Conservation (phyloP, 331 rosid genomes). For the Quercus phellos region DNA sequence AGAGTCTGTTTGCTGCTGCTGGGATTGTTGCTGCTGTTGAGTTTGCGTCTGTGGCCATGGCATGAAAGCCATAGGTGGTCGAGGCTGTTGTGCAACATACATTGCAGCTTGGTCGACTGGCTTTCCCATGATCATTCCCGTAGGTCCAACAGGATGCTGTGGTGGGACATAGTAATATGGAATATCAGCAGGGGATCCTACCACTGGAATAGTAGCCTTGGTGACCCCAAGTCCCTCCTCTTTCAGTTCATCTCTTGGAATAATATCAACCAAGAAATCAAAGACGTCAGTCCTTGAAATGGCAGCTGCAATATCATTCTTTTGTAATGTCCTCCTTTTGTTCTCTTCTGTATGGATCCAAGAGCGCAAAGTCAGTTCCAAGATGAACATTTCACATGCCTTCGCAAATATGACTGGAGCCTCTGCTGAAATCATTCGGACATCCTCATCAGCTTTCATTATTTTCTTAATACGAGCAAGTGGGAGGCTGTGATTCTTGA, state of each 20-base stretch:
- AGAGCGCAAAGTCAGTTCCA: constrained; percentile 75
- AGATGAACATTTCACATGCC: constrained; percentile 74
- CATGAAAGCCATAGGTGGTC: constrained; percentile 59
- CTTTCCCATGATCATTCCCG: constrained; percentile 83
- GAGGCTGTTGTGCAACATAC: constrained; percentile 53
- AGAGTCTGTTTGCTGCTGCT: constrained; percentile 49
- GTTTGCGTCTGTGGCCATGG: constrained; percentile 64
- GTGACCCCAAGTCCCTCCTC: constrained; percentile 75
- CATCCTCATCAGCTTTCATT: constrained; percentile 88
- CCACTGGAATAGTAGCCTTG: constrained; percentile 53
- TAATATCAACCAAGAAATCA: constrained; percentile 73
- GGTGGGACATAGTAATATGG: constrained; percentile 62
- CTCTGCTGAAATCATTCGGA: constrained; percentile 74
- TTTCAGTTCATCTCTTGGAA: constrained; percentile 78
- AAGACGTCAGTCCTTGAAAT: constrained; percentile 68
- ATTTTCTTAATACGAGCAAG: constrained; percentile 69
- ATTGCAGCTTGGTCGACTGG: constrained; percentile 52
- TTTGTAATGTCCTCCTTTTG: constrained; percentile 74
- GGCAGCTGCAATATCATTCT: constrained; percentile 75
- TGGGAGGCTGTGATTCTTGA: constrained; percentile 63
- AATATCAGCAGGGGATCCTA: constrained; percentile 55
- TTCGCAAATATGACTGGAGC: constrained; percentile 77
- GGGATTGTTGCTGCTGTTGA: constrained; percentile 42
- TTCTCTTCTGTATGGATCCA: constrained; percentile 81
- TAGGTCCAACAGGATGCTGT: constrained; percentile 49